These are phyloP conservation scores for Calonectria fujianensis DNA, from an alignment of 2,329 filamentous ascomycete species.

Conservation along the genomic window DNA sequence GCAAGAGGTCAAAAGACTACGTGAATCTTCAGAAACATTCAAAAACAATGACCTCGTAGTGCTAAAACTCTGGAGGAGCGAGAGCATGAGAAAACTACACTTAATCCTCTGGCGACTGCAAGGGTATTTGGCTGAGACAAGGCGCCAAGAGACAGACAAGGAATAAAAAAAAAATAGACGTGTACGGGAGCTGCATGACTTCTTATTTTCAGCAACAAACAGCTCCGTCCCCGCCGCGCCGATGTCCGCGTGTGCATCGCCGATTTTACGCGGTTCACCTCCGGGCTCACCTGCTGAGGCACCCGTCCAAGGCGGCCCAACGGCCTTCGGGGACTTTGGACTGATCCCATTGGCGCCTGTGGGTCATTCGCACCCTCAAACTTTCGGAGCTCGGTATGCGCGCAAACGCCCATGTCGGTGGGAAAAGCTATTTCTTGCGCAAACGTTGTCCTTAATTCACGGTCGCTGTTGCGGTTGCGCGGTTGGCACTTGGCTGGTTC, in stretches of 20 bases:
- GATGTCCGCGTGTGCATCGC: slow-evolving; percentile 6
- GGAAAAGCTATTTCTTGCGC: slow-evolving; percentile 25
- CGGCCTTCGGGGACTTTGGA: slow-evolving; percentile 7
- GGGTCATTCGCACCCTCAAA: slow-evolving; percentile 11
- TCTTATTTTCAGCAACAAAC: background rate
- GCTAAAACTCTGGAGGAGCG: slow-evolving; percentile 61
- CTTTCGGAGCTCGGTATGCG: slow-evolving; percentile 2
- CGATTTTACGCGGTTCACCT: slow-evolving; percentile 15
- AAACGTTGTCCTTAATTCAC: slow-evolving; percentile 19
- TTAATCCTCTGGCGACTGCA: slow-evolving; percentile 75
- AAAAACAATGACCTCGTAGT: slow-evolving; percentile 64
- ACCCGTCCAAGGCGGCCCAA: slow-evolving; percentile 16
- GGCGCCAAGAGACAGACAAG: background rate
- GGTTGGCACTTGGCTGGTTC: background rate
- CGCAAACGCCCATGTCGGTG: background rate
- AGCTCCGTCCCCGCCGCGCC: slow-evolving; percentile 23
- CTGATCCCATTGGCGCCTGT: slow-evolving; percentile 16
- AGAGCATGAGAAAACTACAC: slow-evolving; percentile 67
- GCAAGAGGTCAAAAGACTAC: slow-evolving; percentile 65
- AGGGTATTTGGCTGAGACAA: slow-evolving; percentile 66
- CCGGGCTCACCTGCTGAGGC: slow-evolving; percentile 11
- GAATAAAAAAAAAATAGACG: background rate
- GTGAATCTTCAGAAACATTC: slow-evolving; percentile 58
- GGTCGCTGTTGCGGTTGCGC: background rate
- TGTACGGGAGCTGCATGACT: background rate